Evolutionary conservation across 2,329 filamentous ascomycete genomes (phyloP).

Genomic region (Juglanconis oblonga): DNA sequence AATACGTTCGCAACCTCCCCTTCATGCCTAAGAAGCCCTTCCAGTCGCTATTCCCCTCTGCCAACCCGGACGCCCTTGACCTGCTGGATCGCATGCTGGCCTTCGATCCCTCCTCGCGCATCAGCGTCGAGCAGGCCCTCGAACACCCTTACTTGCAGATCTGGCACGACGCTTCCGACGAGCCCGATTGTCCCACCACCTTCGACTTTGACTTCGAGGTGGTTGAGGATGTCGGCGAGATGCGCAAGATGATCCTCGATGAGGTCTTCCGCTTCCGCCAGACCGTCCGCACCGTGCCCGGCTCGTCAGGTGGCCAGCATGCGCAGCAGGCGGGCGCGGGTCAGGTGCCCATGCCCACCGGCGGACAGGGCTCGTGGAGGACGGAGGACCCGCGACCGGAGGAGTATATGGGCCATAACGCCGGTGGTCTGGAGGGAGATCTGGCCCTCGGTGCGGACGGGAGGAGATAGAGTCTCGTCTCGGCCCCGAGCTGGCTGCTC

Average conservation of each 20-base stretch:
- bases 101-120: conserved; percentile 90
- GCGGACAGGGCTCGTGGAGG: conserved; percentile 49
- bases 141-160: conserved; percentile 96
- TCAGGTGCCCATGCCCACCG: conserved; percentile 52
- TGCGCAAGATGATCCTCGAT: conserved; percentile 96
- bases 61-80: conserved; percentile 93
- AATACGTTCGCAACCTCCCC: conserved; percentile 95
- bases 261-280: conserved; percentile 86
- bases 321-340: conserved; percentile 32
- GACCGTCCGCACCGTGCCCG: conserved; percentile 50
- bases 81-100: conserved; percentile 96
- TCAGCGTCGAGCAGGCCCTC: conserved; percentile 90
- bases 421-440: conserved; percentile 55
- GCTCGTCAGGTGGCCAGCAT: conserved; percentile 25
- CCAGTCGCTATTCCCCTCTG: conserved; percentile 82
- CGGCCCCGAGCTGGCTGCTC: background rate
- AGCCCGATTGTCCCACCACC: conserved; percentile 86
- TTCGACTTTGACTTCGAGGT: conserved; percentile 99
- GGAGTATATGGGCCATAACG: conserved; percentile 48
- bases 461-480: conserved; percentile 22
- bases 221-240: conserved; percentile 90
- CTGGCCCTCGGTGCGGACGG: conserved; percentile 59
- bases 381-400: conserved; percentile 60
- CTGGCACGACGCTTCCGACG: conserved; percentile 97
- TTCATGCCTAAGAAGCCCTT: conserved; percentile 94